phyloP scores from a whole-genome alignment of 1,284 basidiomycete species.

The Trichosporon sp. region DNA sequence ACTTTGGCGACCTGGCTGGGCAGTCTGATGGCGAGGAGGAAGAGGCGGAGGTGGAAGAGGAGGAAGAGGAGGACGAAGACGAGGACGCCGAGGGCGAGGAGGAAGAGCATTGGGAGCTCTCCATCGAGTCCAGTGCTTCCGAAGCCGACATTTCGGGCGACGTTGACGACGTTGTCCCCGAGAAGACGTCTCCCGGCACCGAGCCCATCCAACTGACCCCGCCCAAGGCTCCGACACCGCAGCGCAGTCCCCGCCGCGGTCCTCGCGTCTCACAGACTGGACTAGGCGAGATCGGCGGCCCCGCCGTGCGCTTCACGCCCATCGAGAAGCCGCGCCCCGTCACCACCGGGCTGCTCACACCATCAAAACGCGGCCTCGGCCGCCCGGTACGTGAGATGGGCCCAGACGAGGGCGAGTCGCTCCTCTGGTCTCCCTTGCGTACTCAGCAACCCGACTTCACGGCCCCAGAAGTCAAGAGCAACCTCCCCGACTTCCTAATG shows the following conservation, averaged over 20 bases:
- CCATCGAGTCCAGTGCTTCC: not conserved
- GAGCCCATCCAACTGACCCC: not conserved
- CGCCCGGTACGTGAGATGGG: slow-evolving; percentile 11
- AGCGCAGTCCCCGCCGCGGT: slow-evolving; percentile 26
- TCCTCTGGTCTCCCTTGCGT: slow-evolving; percentile 3
- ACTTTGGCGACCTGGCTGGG: slow-evolving; percentile 25
- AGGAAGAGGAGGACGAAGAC: slow-evolving; percentile 25
- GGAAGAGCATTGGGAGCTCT: not conserved
- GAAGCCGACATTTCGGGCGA: slow-evolving; percentile 12
- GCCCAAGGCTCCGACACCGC: slow-evolving; percentile 14
- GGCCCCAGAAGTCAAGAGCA: not conserved
- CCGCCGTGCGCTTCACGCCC: slow-evolving; percentile 26
- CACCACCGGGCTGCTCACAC: not conserved
- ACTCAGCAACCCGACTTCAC: not conserved
- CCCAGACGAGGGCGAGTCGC: not conserved
- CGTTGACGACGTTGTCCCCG: slow-evolving; percentile 24
- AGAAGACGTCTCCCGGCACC: not conserved
- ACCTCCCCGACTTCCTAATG: slow-evolving; percentile 10
- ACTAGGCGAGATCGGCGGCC: slow-evolving; percentile 32
- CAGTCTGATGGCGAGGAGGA: slow-evolving; percentile 24
- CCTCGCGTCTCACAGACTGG: slow-evolving; percentile 29
- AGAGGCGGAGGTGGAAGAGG: not conserved
- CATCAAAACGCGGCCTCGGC: not conserved
- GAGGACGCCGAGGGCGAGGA: slow-evolving; percentile 19
- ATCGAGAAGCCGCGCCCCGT: not conserved